Evolutionary conservation across 768 basidiomycete species (phyloP).

Genomic region (Leucogyrophana mollusca): DNA sequence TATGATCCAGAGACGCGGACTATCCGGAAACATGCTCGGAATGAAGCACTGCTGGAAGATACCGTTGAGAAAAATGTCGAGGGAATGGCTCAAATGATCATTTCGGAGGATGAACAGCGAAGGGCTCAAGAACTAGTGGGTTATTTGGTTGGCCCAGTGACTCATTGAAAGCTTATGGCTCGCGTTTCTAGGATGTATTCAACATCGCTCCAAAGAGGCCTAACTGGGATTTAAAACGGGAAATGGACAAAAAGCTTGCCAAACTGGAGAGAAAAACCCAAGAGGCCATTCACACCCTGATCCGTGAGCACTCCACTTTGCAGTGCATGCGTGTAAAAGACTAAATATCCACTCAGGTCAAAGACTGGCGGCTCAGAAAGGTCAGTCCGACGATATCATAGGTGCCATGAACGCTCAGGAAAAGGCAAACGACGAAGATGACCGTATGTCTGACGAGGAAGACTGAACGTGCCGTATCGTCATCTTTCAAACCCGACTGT

Average conservation of each 20-base stretch:
- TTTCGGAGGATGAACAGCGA: slow-evolving; percentile 82
- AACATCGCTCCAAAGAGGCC: slow-evolving; percentile 97
- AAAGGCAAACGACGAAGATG: slow-evolving; percentile 49
- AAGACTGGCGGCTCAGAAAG: slow-evolving; percentile 76
- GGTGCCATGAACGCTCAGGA: slow-evolving; percentile 84
- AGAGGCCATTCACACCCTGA: slow-evolving; percentile 88
- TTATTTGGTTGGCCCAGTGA: slow-evolving; percentile 6
- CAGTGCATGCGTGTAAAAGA: neutral
- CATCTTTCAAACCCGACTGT: neutral
- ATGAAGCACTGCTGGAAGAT: slow-evolving; percentile 63
- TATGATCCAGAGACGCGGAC: slow-evolving; percentile 90
- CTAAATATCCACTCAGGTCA: slow-evolving; percentile 49
- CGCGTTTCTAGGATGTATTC: slow-evolving; percentile 72
- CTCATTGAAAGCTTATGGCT: no score
- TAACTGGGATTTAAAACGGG: slow-evolving; percentile 95
- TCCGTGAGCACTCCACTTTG: slow-evolving; percentile 58
- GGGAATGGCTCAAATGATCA: slow-evolving; percentile 82
- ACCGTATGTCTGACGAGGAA: slow-evolving; percentile 60
- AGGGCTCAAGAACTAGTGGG: slow-evolving; percentile 85
- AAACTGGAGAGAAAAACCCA: slow-evolving; percentile 91
- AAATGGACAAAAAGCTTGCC: slow-evolving; percentile 85
- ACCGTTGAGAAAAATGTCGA: slow-evolving; percentile 86
- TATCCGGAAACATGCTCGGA: slow-evolving; percentile 61
- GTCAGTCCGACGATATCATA: slow-evolving; percentile 73
- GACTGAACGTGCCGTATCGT: slow-evolving; percentile 34